Evolutionary conservation across 768 basidiomycete species (phyloP), one percentile per base, ranked within the genome.

Genomic region (Agrocybe chaxingu): DNA sequence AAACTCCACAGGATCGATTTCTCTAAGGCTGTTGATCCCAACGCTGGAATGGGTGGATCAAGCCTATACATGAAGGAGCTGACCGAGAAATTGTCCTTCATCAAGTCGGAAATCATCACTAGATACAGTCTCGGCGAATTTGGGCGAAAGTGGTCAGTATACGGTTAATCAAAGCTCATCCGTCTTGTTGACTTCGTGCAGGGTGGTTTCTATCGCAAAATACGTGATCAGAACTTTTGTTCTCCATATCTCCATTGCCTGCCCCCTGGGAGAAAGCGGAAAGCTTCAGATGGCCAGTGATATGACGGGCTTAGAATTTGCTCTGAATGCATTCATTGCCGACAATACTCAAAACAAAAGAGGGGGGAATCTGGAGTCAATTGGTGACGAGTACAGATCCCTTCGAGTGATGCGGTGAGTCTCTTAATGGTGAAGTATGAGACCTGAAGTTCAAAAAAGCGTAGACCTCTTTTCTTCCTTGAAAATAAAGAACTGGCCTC

Each of bases 281-380:
- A 98, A 97, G 65, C 79, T 99, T 19, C 94, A 96, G 69, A 75
- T 98, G 55, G 92, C 93, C 50, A 89, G 85, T 42, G 96, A 99
- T 66, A 96, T 98, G 93, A 89, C 95, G 0, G 90, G 93, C 65
- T 77, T 98, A 53, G 97, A 99, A 70, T 97, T 98, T 65, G 85
- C 90, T 0, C 66, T 99, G 48, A 88, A 84, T 59, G 81, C 89
- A 3, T 90, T 98, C 65, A 74, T 85, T 71, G 73, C 72, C 1
- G 82, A 84, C 48, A 75, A 76, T 44, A 63, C 72, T 2, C 78
- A 80, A 54, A 74, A 73, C 50, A 81, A 83, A 59, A 80, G 85
- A 4, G 80, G 82, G 1, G 78, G 80, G 8, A 81, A 80, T 57
- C 72, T 96, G 37, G 88, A 89, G 54, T 77, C 70, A 11, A 78